Percentiles rank a stretch among this genome's conserved stretches.
phyloP scores from a whole-genome alignment of 208 protist genomes.

The Acanthamoeba rhysodes region DNA sequence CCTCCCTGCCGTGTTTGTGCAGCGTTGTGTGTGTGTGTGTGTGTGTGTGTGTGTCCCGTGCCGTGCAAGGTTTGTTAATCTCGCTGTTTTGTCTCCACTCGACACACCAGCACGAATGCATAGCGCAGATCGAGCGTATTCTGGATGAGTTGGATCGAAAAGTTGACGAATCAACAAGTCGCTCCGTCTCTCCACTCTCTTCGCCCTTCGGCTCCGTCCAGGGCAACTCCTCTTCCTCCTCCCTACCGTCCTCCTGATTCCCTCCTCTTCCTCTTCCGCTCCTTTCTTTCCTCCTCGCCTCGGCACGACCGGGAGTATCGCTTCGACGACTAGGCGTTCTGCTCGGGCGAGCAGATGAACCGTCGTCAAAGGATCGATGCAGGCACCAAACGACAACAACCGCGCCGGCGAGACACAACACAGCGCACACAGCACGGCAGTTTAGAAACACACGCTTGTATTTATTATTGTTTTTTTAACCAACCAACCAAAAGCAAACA shows the following conservation, averaged over 20 bases:
- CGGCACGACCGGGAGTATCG: no score
- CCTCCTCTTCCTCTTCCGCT: no score
- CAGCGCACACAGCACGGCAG: no score
- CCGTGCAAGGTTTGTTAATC: neutral
- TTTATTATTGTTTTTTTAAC: no score
- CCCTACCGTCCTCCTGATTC: neutral
- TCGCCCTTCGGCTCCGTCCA: neutral
- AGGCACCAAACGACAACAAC: no score
- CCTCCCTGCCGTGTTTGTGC: neutral
- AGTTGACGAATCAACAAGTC: neutral
- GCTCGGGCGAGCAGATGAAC: no score
- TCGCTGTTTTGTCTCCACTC: neutral
- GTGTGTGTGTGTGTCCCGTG: neutral
- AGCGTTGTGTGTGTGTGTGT: neutral
- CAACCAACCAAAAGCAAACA: no score
- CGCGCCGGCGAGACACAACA: no score
- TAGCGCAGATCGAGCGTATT: constrained; percentile 33
- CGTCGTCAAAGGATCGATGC: no score
- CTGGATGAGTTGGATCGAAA: constrained; percentile 5
- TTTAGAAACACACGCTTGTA: no score
- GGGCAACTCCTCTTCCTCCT: constrained; percentile 4
- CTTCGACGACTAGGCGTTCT: no score
- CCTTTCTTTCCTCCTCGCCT: no score
- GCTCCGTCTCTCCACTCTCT: neutral
- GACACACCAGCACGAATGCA: neutral